phyloP scores from a whole-genome alignment of 1,139 yeast genomes.

The Hansenula lynferdii region DNA sequence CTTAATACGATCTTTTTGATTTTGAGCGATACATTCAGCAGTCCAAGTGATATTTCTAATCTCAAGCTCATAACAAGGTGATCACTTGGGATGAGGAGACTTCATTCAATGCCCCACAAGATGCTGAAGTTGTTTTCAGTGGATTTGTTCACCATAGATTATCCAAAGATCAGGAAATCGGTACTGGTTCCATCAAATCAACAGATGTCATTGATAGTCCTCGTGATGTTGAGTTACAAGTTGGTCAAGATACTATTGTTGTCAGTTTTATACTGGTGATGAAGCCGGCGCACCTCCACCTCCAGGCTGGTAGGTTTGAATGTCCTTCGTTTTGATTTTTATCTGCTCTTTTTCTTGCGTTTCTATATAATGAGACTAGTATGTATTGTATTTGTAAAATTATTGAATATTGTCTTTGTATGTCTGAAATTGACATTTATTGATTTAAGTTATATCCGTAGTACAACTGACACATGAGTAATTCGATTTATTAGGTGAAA shows the following conservation, averaged over 20 bases:
- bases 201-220: constrained; percentile 29
- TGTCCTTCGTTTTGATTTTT: not conserved
- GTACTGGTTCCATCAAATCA: constrained; percentile 42
- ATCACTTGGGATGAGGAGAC: constrained; percentile 62
- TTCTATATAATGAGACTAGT: not conserved
- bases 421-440: constrained; percentile 1
- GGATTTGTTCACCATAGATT: constrained; percentile 68
- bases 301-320: constrained; percentile 10
- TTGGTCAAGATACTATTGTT: constrained; percentile 20
- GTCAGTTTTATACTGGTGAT: constrained; percentile 17
- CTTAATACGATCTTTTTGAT: constrained; percentile 76
- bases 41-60: constrained; percentile 97
- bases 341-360: not conserved
- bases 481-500: too few species aligned
- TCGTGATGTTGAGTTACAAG: constrained; percentile 18
- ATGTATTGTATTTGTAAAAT: not conserved
- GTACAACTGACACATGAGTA: too few species aligned
- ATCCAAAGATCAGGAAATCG: constrained; percentile 67
- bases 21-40: constrained; percentile 93
- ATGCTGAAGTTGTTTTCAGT: constrained; percentile 52
- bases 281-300: constrained; percentile 13
- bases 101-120: constrained; percentile 62
- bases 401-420: not conserved
- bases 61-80: constrained; percentile 73
- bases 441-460: too few species aligned